Percentiles rank a stretch among this genome's conserved stretches.
Evolutionary conservation across 2,329 filamentous ascomycete species (phyloP).

Genomic region (Madurella fahalii): DNA sequence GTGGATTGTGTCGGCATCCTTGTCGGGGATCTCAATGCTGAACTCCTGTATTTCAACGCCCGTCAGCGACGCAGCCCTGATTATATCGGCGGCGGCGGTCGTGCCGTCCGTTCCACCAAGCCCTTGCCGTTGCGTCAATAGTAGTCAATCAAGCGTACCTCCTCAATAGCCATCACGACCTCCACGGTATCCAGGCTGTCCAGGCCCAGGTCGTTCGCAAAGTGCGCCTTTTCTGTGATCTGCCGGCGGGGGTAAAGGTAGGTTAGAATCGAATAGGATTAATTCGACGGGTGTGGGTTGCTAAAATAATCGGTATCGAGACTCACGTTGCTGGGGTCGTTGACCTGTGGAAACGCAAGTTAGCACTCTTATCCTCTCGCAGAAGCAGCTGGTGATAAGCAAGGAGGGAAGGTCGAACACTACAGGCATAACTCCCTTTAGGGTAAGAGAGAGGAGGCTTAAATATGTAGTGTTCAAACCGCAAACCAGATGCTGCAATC

Average conservation of each 20-base stretch:
- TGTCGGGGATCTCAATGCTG: slow-evolving; percentile 96
- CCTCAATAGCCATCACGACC: slow-evolving; percentile 99
- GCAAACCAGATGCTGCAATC: too few species aligned
- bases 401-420: neutral
- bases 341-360: slow-evolving; percentile 51
- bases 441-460: too few species aligned
- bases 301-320: neutral
- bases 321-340: slow-evolving; percentile 60
- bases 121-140: too few species aligned
- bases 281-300: neutral
- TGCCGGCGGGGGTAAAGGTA: slow-evolving; percentile 35
- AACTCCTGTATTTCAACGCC: slow-evolving; percentile 46
- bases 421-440: neutral
- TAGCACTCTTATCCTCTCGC: slow-evolving; percentile 12
- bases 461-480: too few species aligned
- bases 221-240: slow-evolving; percentile 83
- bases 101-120: too few species aligned
- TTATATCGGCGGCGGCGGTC: neutral
- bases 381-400: neutral
- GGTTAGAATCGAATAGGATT: slow-evolving; percentile 16
- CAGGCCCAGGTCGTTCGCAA: slow-evolving; percentile 93
- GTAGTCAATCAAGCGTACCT: slow-evolving; percentile 51
- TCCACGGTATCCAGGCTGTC: slow-evolving; percentile 98
- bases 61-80: slow-evolving; percentile 3
- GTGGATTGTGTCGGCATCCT: slow-evolving; percentile 91